Base-by-base conservation (phyloP, 2,329 filamentous ascomycete genomes). In the Neoascochyta sp. region DNA sequence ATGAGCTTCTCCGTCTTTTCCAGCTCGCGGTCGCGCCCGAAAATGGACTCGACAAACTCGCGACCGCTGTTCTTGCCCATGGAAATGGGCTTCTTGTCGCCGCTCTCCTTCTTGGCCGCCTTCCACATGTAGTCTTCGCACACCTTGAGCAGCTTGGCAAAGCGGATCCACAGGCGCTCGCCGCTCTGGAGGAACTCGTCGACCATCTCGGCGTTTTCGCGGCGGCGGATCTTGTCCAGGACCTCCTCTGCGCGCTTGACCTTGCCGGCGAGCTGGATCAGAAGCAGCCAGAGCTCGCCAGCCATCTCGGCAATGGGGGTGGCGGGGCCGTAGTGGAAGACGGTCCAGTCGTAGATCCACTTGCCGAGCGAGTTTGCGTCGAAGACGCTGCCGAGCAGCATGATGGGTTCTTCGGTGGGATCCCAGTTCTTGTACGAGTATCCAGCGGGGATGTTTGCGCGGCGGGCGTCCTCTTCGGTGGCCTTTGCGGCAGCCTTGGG, bases 261-360 rank as follows among this genome's bases (percentile, higher is more conserved):
- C 70, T 96, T 95, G 60, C 87, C 88, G 9, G 88, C 84, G 24
- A 96, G 74, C 65, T 95, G 86, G 63, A 96, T 96, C 36, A 96
- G 76, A 27, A 95, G 75, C 14, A 96, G 76, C 92, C 92, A 98
- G 32, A 98, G 74, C 55, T 96, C 89, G 48, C 90, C 92, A 3
- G 92, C 89, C 65, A 94, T 81, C 46, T 95, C 88, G 30, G 88
- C 79, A 56, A 95, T 86, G 28, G 88, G 86, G 8, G 84, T 87
- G 22, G 78, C 77, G 9, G 87, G 78, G 20, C 86, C 86, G 48
- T 93, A 81, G 61, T 83, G 81, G 69, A 86, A 95, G 43, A 95
- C 86, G 11, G 92, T 95, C 92, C 92, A 98, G 73, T 96, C 92
- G 66, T 95, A 98, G 57, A 98, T 93, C 92, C 92, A 98, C 68